phyloP scores from a whole-genome alignment of 352 stramenopile species.

The Peronospora farinosa region DNA sequence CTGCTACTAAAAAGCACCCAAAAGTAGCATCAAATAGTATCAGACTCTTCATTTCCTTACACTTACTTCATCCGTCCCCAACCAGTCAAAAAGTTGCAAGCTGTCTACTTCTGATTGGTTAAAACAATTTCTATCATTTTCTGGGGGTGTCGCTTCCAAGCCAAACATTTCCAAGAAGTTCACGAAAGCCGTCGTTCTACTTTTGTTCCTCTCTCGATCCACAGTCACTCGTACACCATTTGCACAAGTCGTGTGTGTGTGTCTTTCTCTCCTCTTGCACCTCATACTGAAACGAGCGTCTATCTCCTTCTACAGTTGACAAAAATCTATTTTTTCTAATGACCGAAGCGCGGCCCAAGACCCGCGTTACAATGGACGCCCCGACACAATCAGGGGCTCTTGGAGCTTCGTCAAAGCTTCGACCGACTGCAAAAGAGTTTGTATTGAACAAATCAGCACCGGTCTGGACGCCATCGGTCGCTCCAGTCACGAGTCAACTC shows the following conservation, averaged over 20 bases:
- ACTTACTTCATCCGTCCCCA: too few relatives aligned
- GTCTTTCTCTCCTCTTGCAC: conserved; percentile 2
- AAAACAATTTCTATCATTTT: background rate
- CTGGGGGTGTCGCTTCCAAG: too few relatives aligned
- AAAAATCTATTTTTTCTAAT: conserved; percentile 7
- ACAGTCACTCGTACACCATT: conserved; percentile 7
- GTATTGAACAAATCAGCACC: conserved; percentile 55
- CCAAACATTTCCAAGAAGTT: too few relatives aligned
- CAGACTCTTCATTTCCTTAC: too few relatives aligned
- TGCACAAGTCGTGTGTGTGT: conserved; percentile 29
- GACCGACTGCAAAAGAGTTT: conserved; percentile 54
- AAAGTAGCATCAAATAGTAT: too few relatives aligned
- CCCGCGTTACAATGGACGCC: conserved; percentile 15
- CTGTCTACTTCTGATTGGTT: background rate
- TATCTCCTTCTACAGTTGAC: conserved; percentile 1
- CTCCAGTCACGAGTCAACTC: conserved; percentile 31
- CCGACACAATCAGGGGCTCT: conserved; percentile 12
- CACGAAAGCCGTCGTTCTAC: too few relatives aligned
- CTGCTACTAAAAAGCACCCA: too few relatives aligned
- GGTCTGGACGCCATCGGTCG: conserved; percentile 38
- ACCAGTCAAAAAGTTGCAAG: background rate
- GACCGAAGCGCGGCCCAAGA: conserved; percentile 22
- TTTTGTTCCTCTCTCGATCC: background rate
- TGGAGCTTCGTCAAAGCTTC: conserved; percentile 40
- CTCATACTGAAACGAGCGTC: background rate